These are phyloP conservation scores for Fusarium anthophilum DNA, from an alignment of 2,329 filamentous ascomycete genomes.

Conservation along the genomic window DNA sequence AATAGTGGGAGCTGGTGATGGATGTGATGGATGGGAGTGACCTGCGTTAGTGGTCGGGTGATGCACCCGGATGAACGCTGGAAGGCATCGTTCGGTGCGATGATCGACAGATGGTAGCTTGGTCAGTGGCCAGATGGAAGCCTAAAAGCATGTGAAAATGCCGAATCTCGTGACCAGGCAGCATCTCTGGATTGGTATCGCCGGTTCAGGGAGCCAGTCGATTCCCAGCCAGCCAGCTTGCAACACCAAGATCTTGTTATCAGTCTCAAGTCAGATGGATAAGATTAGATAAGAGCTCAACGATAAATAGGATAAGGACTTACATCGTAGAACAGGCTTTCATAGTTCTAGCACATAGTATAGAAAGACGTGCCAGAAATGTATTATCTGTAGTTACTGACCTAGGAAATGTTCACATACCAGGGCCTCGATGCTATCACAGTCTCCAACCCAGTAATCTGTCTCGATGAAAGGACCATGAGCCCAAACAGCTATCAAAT, in stretches of 20 bases:
- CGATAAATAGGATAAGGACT: too few species aligned
- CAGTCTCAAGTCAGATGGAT: not conserved
- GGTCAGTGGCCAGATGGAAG: not conserved
- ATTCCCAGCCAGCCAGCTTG: not conserved
- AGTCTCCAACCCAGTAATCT: too few species aligned
- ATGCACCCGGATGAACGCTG: not conserved
- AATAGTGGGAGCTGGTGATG: not conserved
- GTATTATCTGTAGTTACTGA: fast-evolving
- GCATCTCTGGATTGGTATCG: not conserved
- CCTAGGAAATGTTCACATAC: not conserved
- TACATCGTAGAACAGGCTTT: too few species aligned
- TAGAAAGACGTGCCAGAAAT: not conserved
- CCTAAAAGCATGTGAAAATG: not conserved
- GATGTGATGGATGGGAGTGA: not conserved
- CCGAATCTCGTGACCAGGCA: not conserved
- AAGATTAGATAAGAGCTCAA: not conserved
- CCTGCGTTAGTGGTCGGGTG: not conserved
- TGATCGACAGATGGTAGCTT: not conserved
- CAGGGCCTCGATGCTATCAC: fast-evolving
- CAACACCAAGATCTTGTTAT: not conserved
- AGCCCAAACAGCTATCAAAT: not conserved
- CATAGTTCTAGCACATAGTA: fast-evolving
- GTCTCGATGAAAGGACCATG: not conserved
- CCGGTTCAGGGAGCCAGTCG: fast-evolving
- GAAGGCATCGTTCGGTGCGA: not conserved